Evolutionary conservation across 2,329 filamentous ascomycete species (phyloP), one percentile per base, ranked within the genome.

Genomic region (Karstenula rhodostoma): DNA sequence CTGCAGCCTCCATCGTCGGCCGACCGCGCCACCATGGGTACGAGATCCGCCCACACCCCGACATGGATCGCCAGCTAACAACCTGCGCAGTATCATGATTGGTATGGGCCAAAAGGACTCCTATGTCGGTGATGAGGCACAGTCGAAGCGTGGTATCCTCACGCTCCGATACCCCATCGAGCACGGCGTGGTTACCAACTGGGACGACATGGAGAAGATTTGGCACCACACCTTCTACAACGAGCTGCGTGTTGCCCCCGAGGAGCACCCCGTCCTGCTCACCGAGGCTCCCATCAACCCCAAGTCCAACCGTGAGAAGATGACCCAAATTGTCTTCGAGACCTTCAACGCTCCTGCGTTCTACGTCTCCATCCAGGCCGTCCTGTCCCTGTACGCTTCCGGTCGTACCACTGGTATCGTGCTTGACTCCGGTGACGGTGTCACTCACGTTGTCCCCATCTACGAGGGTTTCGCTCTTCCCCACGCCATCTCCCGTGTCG

Each of bases 201-300:
- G 95, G 95, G 95, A 99, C 83, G 95, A 98, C 84, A 98, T 98
- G 95, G 95, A 98, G 89, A 98, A 98, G 91, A 98, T 99, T 78
- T 99, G 95, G 95, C 95, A 99, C 85, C 95, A 99, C 92, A 98
- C 95, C 81, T 99, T 99, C 89, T 99, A 98, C 92, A 99, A 99
- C 87, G 95, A 99, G 89, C 89, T 99, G 80, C 94, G 95, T 94
- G 95, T 99, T 71, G 95, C 95, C 77, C 95, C 95, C 77, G 95
- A 99, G 89, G 95, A 99, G 91, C 95, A 99, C 90, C 95, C 95
- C 77, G 94, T 98, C 81, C 90, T 99, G 81, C 89, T 99, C 83
- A 99, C 95, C 76, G 95, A 99, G 88, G 95, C 95, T 77, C 95
- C 95, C 75, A 98, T 99, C 90, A 99, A 99, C 90, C 95, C 95